Evolutionary conservation across 805 yeast species (phyloP).

Genomic region (Monosporozyma siamensis): DNA sequence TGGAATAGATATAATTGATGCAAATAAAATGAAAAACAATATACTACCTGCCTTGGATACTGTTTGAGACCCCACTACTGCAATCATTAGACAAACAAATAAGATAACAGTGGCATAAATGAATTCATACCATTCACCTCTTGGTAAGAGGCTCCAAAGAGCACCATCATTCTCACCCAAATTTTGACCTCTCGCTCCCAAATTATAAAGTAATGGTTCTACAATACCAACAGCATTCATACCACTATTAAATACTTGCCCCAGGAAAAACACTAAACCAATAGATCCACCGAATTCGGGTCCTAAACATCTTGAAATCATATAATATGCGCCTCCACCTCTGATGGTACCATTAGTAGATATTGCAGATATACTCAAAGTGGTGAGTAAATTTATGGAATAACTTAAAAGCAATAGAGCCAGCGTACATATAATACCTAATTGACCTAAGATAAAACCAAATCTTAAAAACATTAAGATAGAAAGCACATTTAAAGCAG

Average conservation of each 20-base stretch:
- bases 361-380: conserved; percentile 86
- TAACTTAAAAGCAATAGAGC: conserved; percentile 63
- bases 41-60: conserved; percentile 78
- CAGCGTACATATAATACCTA: conserved; percentile 78
- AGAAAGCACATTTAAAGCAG: conserved; percentile 83
- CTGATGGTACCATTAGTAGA: conserved; percentile 95
- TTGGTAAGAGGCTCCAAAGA: conserved; percentile 51
- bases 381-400: conserved; percentile 72
- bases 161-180: conserved; percentile 23
- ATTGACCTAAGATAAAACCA: conserved; percentile 91
- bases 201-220: conserved; percentile 78
- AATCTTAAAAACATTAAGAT: conserved; percentile 92
- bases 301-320: conserved; percentile 91
- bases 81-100: conserved; percentile 61
- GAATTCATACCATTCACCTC: conserved; percentile 59
- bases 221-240: conserved; percentile 92
- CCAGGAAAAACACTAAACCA: conserved; percentile 87
- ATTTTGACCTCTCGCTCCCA: conserved; percentile 51
- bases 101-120: conserved; percentile 63
- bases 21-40: conserved; percentile 53
- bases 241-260: conserved; percentile 86
- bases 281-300: conserved; percentile 98
- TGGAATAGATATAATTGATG: conserved; percentile 77
- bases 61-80: conserved; percentile 69
- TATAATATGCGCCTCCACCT: conserved; percentile 98